Conservation (phyloP, 805 yeast genomes). For the Pichia sporocuriosa region DNA sequence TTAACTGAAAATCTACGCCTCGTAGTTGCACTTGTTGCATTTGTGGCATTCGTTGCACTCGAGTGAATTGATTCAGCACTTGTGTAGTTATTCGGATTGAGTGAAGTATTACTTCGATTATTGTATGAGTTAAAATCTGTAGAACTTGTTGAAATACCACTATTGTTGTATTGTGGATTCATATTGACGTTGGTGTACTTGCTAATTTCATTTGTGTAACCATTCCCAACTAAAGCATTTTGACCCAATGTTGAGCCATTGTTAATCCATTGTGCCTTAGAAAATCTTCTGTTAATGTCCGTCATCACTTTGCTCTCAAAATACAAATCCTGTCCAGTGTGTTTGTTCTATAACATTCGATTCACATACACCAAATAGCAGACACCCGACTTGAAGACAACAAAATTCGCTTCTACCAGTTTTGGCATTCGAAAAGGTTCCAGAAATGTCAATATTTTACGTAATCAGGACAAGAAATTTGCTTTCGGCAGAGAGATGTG, state of each 20-base stretch:
- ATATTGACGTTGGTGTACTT: neutral
- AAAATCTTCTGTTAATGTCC: conserved; percentile 9
- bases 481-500: too few relatives aligned
- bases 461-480: too few relatives aligned
- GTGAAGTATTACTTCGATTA: neutral
- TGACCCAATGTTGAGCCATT: neutral
- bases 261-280: conserved; percentile 6
- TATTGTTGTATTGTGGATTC: neutral
- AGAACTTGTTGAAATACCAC: neutral
- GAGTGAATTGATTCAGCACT: conserved; percentile 8
- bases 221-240: neutral
- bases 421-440: too few relatives aligned
- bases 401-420: too few relatives aligned
- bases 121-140: conserved; percentile 7
- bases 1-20: conserved; percentile 40
- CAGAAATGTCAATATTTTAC: too few relatives aligned
- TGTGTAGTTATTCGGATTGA: neutral
- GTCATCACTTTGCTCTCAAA: conserved; percentile 2
- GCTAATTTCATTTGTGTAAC: neutral
- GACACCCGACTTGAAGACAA: too few relatives aligned
- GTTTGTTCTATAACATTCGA: too few relatives aligned
- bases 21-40: conserved; percentile 20
- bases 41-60: conserved; percentile 6
- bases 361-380: too few relatives aligned
- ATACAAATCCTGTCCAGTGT: too few relatives aligned